Evolutionary conservation across 208 protist species (phyloP).

Genomic region (Spironucleus salmonicida): DNA sequence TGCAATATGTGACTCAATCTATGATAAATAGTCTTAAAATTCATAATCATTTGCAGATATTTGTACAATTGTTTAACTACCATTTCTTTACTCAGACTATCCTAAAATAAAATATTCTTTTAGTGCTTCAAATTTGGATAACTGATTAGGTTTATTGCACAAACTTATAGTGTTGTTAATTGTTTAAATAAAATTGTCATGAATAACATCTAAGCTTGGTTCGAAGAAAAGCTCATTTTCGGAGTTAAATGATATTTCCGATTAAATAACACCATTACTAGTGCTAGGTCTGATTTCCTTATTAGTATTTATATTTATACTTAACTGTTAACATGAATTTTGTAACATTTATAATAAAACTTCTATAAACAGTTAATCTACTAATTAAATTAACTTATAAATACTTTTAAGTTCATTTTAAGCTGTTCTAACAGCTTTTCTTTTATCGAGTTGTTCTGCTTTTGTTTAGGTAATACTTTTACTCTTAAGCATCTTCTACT

Average conservation of each 20-base stretch:
- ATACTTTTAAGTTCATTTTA: neutral
- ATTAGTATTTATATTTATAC: no score
- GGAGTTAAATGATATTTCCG: neutral
- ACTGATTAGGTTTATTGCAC: neutral
- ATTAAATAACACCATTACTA: neutral
- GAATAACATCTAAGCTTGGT: neutral
- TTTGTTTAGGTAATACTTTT: slow-evolving; percentile 4
- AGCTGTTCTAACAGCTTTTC: neutral
- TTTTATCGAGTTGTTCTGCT: neutral
- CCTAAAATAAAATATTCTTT: neutral
- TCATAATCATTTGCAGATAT: neutral
- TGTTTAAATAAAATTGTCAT: neutral
- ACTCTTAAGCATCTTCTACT: neutral
- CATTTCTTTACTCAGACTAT: neutral
- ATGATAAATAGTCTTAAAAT: neutral
- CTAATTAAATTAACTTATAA: neutral
- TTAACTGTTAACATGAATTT: no score
- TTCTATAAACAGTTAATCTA: slow-evolving; percentile 8
- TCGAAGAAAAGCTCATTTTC: neutral
- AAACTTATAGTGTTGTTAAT: neutral
- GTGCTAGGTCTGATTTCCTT: no score
- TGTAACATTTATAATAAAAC: slow-evolving; percentile 2
- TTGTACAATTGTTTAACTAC: neutral
- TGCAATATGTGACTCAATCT: neutral
- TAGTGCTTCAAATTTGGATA: neutral